Percentiles rank a stretch among this genome's conserved stretches.
Conservation (phyloP, 2,329 filamentous ascomycete species). For the Pseudocercospora fuligena region DNA sequence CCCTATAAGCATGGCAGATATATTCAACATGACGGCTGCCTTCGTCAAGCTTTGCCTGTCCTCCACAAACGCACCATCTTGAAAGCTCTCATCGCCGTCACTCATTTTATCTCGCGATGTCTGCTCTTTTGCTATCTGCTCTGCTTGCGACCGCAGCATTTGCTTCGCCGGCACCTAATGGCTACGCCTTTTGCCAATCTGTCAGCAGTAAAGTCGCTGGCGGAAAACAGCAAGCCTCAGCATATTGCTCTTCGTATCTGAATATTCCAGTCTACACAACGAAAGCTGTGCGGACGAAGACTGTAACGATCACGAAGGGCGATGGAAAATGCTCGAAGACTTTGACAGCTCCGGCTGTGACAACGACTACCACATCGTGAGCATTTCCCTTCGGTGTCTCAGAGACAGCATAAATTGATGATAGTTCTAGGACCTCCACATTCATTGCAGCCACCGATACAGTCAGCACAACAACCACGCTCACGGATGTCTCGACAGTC, state of each 20-base stretch:
- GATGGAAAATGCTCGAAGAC: neutral
- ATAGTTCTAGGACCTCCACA: neutral
- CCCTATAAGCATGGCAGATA: neutral
- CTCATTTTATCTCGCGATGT: neutral
- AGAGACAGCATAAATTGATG: neutral
- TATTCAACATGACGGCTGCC: neutral
- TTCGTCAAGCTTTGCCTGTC: neutral
- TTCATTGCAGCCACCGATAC: neutral
- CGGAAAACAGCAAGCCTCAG: neutral
- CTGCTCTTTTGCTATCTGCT: neutral
- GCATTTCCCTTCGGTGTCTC: neutral
- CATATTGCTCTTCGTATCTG: conserved; percentile 10
- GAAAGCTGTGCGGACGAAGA: neutral
- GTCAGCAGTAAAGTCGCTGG: neutral
- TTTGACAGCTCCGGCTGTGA: neutral
- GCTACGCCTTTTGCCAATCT: conserved; percentile 1
- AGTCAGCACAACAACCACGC: neutral
- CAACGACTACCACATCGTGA: neutral
- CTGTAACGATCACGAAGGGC: neutral
- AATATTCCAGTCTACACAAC: neutral
- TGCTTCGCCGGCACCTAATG: conserved; percentile 1
- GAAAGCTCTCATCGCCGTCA: neutral
- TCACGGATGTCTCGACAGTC: neutral
- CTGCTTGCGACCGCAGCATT: neutral
- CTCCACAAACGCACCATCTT: neutral